Conservation (phyloP, 176 grass and related monocot genomes). For the Puccinellia tenuiflora region DNA sequence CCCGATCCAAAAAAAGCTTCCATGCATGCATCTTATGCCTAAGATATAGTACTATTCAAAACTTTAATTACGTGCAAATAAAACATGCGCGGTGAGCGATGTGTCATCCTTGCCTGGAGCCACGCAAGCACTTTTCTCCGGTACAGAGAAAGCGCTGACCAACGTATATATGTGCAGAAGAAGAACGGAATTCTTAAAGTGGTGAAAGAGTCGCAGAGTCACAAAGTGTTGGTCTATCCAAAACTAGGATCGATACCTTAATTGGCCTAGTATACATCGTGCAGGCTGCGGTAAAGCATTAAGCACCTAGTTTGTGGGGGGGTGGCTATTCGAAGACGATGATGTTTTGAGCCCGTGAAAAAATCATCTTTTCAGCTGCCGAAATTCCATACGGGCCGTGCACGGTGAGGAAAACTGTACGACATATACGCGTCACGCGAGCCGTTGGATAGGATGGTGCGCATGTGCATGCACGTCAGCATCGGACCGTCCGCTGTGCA, state of each 20-base stretch:
- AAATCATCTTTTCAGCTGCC: background rate
- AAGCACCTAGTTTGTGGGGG: background rate
- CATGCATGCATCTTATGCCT: background rate
- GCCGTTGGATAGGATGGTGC: background rate
- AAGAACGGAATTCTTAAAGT: background rate
- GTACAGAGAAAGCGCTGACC: background rate
- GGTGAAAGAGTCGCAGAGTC: background rate
- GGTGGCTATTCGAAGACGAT: background rate
- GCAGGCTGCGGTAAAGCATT: background rate
- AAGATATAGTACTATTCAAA: background rate
- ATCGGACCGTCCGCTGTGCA: background rate
- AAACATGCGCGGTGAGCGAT: conserved; percentile 2
- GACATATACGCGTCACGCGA: background rate
- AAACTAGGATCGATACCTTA: background rate
- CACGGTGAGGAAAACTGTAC: background rate
- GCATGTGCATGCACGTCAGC: background rate
- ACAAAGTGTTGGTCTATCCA: background rate
- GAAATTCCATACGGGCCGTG: background rate
- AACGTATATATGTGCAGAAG: background rate
- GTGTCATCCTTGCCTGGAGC: conserved; percentile 8
- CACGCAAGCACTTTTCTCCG: background rate
- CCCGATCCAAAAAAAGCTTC: conserved; percentile 16
- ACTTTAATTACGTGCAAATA: background rate
- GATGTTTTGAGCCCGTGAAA: background rate
- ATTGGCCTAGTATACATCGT: background rate